Evolutionary conservation across 1,284 basidiomycete species (phyloP).

Genomic region (Gymnopus androsaceus): DNA sequence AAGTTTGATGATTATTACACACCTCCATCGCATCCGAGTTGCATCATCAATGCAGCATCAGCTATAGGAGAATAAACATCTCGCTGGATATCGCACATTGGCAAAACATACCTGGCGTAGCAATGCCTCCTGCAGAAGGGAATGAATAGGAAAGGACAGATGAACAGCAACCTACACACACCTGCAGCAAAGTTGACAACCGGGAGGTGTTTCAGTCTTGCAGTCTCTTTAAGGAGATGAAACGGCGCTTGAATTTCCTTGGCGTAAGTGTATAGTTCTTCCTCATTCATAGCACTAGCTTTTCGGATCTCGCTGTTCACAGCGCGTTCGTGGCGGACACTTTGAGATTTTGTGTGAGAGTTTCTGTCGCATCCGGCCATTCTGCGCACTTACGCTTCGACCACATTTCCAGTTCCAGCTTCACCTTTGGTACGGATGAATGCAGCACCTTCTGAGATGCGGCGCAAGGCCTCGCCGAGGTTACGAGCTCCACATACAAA

Average conservation of each 20-base stretch:
- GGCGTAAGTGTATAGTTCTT: conserved; percentile 93
- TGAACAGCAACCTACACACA: too few species aligned
- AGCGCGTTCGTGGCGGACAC: conserved; percentile 69
- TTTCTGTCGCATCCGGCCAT: conserved; percentile 30
- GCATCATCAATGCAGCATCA: conserved; percentile 99
- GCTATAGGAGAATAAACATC: conserved; percentile 43
- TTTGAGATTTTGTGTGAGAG: conserved; percentile 30
- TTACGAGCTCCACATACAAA: conserved; percentile 82
- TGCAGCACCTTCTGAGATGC: conserved; percentile 96
- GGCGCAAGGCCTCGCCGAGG: conserved; percentile 90
- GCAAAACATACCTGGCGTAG: conserved; percentile 86
- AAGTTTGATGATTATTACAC: conserved; percentile 30
- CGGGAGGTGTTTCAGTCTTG: conserved; percentile 89
- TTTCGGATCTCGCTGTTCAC: conserved; percentile 84
- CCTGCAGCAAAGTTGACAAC: conserved; percentile 97
- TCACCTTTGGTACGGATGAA: conserved; percentile 98
- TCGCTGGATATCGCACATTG: not conserved
- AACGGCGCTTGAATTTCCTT: conserved; percentile 96
- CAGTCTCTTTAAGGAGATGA: conserved; percentile 96
- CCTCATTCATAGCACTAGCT: conserved; percentile 87
- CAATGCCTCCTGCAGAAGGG: conserved; percentile 94
- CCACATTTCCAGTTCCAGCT: conserved; percentile 97
- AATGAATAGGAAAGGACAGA: too few species aligned
- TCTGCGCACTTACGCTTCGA: conserved; percentile 86
- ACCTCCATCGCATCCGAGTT: conserved; percentile 97